A percentile compares a stretch with the other conserved stretches of the same genome.
phyloP scores from a whole-genome alignment of 2,329 filamentous ascomycete genomes.

The Cladorrhinum sp. region DNA sequence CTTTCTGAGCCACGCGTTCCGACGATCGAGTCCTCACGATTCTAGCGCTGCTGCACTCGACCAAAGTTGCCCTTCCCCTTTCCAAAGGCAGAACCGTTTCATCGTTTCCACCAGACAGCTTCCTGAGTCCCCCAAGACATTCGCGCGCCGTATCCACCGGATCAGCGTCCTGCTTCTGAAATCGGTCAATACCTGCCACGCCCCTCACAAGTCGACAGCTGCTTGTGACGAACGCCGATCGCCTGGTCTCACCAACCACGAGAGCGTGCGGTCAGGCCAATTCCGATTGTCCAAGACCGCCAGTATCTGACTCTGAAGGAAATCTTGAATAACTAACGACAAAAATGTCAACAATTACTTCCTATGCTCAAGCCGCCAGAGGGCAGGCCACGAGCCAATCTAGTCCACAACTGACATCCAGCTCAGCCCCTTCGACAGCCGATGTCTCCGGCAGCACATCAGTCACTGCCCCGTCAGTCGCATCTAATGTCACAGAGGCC shows the following conservation, averaged over 20 bases:
- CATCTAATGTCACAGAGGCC: slow-evolving; percentile 37
- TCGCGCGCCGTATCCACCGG: background rate
- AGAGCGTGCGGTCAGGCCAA: slow-evolving; percentile 9
- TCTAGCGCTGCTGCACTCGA: background rate
- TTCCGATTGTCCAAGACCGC: background rate
- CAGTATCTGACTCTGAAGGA: slow-evolving; percentile 1
- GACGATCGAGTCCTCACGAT: slow-evolving; percentile 12
- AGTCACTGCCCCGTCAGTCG: slow-evolving; percentile 36
- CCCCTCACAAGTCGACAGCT: background rate
- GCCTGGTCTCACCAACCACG: background rate
- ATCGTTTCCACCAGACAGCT: background rate
- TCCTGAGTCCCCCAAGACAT: background rate
- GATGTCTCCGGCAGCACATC: slow-evolving; percentile 35
- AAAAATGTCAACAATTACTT: slow-evolving; percentile 58
- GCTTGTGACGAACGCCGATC: background rate
- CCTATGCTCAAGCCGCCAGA: slow-evolving; percentile 94
- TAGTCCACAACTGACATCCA: slow-evolving; percentile 32
- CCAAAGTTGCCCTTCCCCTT: background rate
- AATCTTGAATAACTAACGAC: slow-evolving; percentile 2
- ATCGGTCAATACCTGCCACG: background rate
- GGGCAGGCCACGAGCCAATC: slow-evolving; percentile 56
- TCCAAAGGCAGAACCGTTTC: background rate
- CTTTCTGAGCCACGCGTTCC: slow-evolving; percentile 6
- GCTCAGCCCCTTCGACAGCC: slow-evolving; percentile 33
- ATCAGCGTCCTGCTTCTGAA: background rate